A percentile compares a stretch with the other conserved stretches of the same genome.
Conservation (phyloP, 805 yeast genomes). For the Cyberlindnera americana region DNA sequence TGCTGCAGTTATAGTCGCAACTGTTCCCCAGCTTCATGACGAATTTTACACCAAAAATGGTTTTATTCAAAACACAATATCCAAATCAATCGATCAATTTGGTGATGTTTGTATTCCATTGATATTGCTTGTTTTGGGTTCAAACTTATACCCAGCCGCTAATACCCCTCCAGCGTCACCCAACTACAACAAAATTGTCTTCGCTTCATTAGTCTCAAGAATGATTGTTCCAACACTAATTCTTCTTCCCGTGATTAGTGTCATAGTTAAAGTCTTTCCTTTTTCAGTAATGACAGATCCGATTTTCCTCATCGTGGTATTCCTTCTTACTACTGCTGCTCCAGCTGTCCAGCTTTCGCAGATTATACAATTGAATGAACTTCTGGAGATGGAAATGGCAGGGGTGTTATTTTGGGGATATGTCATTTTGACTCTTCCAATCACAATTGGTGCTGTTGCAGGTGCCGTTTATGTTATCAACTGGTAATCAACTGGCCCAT, state of each 20-base stretch:
- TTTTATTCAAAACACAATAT: slow-evolving; percentile 61
- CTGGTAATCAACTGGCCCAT: too few relatives aligned
- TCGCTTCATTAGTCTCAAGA: slow-evolving; percentile 69
- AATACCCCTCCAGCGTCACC: slow-evolving; percentile 66
- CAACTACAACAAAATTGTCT: slow-evolving; percentile 57
- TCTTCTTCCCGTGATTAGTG: slow-evolving; percentile 62
- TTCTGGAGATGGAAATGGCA: slow-evolving; percentile 79
- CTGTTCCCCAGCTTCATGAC: slow-evolving; percentile 54
- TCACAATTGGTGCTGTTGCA: slow-evolving; percentile 69
- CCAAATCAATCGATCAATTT: slow-evolving; percentile 58
- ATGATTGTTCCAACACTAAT: slow-evolving; percentile 75
- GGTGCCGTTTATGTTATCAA: slow-evolving; percentile 49
- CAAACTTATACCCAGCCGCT: slow-evolving; percentile 66
- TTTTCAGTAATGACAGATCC: slow-evolving; percentile 78
- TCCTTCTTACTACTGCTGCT: slow-evolving; percentile 71
- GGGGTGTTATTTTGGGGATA: slow-evolving; percentile 83
- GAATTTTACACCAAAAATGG: slow-evolving; percentile 56
- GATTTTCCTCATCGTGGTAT: slow-evolving; percentile 71
- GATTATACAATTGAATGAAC: slow-evolving; percentile 70
- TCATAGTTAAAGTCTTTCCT: slow-evolving; percentile 58
- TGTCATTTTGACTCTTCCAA: slow-evolving; percentile 69
- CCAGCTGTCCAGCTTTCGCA: slow-evolving; percentile 84
- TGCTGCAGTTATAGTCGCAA: slow-evolving; percentile 63
- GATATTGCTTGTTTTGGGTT: slow-evolving; percentile 70
- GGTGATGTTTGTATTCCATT: slow-evolving; percentile 78